A percentile compares a stretch with the other conserved stretches of the same genome.
Evolutionary conservation across 768 basidiomycete genomes (phyloP).

Genomic region (Myochromella boudieri): DNA sequence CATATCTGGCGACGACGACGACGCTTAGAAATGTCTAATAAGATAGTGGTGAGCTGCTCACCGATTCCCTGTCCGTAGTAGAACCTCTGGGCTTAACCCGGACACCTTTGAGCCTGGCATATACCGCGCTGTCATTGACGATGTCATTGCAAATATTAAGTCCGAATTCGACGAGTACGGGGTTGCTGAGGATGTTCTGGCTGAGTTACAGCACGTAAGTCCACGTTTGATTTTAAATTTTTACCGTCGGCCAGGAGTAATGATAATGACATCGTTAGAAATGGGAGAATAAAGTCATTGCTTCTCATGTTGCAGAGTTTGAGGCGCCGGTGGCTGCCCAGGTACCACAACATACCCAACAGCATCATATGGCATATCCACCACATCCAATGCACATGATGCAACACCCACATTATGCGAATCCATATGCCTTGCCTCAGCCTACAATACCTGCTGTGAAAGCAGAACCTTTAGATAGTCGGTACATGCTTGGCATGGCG

Average conservation of each 20-base stretch:
- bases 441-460: constrained; percentile 56
- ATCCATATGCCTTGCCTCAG: constrained; percentile 49
- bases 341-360: constrained; percentile 43
- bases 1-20: constrained; percentile 26
- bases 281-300: constrained; percentile 95
- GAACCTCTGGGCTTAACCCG: constrained; percentile 54
- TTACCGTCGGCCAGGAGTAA: constrained; percentile 12
- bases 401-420: constrained; percentile 56
- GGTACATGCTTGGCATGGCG: constrained; percentile 62
- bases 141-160: constrained; percentile 86
- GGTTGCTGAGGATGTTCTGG: constrained; percentile 86
- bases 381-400: constrained; percentile 66
- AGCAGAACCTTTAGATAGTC: constrained; percentile 67
- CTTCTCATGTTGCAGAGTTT: constrained; percentile 95
- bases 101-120: constrained; percentile 74
- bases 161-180: constrained; percentile 97
- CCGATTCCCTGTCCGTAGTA: constrained; percentile 57
- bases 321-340: constrained; percentile 49
- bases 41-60: constrained; percentile 95
- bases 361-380: constrained; percentile 53
- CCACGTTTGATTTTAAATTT: constrained; percentile 14
- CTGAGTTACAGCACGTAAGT: constrained; percentile 86
- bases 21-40: constrained; percentile 79
- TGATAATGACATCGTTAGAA: constrained; percentile 51
- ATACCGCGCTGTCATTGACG: constrained; percentile 95